phyloP scores from a whole-genome alignment of 768 basidiomycete genomes.

The Sporobolomyces roseus region DNA sequence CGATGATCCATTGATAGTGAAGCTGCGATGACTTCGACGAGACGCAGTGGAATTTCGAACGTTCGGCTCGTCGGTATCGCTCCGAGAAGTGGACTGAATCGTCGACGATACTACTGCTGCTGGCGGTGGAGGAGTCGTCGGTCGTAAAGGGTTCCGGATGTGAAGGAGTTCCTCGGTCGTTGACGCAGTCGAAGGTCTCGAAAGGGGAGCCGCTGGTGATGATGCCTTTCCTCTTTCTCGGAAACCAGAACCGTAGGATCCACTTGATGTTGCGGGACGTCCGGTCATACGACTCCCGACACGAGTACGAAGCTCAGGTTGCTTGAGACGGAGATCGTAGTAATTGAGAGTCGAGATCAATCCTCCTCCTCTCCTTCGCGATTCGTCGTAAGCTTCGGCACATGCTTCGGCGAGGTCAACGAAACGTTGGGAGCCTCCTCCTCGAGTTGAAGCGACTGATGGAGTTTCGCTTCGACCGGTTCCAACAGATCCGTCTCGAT shows the following conservation, averaged over 20 bases:
- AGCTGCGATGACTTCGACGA: slow-evolving; percentile 19
- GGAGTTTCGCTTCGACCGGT: slow-evolving; percentile 9
- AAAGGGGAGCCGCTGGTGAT: no score
- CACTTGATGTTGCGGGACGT: slow-evolving; percentile 5
- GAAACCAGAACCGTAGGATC: slow-evolving; percentile 1
- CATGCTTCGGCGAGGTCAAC: slow-evolving; percentile 23
- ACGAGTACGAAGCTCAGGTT: slow-evolving; percentile 17
- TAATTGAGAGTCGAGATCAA: slow-evolving; percentile 21
- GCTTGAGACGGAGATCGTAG: neutral
- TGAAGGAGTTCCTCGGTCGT: slow-evolving; percentile 19
- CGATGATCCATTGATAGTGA: slow-evolving; percentile 23
- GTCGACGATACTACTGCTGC: no score
- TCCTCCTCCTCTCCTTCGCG: slow-evolving; percentile 31
- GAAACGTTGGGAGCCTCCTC: slow-evolving; percentile 8
- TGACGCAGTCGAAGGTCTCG: neutral
- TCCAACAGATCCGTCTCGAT: slow-evolving; percentile 43
- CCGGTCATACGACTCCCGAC: slow-evolving; percentile 1
- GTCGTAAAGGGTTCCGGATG: slow-evolving; percentile 17
- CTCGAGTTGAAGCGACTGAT: slow-evolving; percentile 14
- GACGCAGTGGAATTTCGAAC: no score
- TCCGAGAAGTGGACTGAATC: no score
- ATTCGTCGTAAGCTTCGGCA: slow-evolving; percentile 31
- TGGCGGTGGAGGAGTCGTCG: neutral
- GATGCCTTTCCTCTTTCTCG: no score
- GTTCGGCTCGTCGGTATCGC: no score